Conservation (phyloP, 2,329 filamentous ascomycete genomes). For the Madurella fahalii region DNA sequence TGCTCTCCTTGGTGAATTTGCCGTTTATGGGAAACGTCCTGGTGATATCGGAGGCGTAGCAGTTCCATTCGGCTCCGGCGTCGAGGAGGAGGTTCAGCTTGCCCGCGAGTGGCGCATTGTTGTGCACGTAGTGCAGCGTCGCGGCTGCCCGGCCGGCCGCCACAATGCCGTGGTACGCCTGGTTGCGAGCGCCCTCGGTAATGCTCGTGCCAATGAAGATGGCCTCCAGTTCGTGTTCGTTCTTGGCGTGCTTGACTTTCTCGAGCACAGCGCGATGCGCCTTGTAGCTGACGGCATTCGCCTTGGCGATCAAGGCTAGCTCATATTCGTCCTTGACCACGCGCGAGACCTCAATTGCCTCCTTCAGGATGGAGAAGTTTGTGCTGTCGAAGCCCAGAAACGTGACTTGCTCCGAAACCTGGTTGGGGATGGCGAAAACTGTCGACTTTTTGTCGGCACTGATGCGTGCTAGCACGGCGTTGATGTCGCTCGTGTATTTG, state of each 20-base stretch:
- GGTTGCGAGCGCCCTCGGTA: conserved; percentile 69
- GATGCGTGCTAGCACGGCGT: conserved; percentile 60
- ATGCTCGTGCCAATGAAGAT: conserved; percentile 74
- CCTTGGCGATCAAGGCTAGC: conserved; percentile 66
- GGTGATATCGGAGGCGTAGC: conserved; percentile 71
- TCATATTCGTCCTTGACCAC: conserved; percentile 73
- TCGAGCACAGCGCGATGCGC: conserved; percentile 63
- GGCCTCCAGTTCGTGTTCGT: conserved; percentile 80
- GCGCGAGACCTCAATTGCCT: conserved; percentile 64
- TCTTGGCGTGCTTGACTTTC: conserved; percentile 59
- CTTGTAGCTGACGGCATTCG: conserved; percentile 64
- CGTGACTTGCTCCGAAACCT: conserved; percentile 67
- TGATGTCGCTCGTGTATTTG: conserved; percentile 67
- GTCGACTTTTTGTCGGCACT: conserved; percentile 43
- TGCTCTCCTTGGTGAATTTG: conserved; percentile 64
- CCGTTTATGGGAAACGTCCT: conserved; percentile 80
- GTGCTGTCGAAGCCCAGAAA: conserved; percentile 67
- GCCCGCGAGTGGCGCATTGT: conserved; percentile 63
- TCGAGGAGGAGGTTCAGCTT: conserved; percentile 82
- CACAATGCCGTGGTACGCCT: conserved; percentile 84
- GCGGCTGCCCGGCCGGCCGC: conserved; percentile 76
- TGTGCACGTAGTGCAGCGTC: conserved; percentile 83
- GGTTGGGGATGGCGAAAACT: conserved; percentile 73
- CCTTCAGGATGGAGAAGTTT: conserved; percentile 53
- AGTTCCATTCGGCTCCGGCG: conserved; percentile 72